phyloP scores from a whole-genome alignment of 2,329 filamentous ascomycete genomes.

The Paradendryphiella salina region DNA sequence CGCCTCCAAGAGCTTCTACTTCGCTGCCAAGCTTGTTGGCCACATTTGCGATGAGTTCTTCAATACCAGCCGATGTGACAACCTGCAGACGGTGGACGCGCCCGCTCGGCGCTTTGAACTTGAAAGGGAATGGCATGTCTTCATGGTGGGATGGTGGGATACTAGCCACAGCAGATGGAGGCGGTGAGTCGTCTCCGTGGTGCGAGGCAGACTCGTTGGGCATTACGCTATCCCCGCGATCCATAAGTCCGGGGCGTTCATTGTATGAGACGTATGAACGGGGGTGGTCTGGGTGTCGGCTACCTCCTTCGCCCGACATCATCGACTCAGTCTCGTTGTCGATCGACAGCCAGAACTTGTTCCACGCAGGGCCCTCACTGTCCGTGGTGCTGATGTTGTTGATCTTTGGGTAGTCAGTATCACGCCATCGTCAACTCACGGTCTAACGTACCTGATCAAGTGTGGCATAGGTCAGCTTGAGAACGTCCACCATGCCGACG shows the following conservation, averaged over 20 bases:
- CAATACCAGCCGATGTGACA: slow-evolving; percentile 75
- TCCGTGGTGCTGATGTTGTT: slow-evolving; percentile 91
- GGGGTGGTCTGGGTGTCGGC: slow-evolving; percentile 64
- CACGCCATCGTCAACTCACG: not conserved
- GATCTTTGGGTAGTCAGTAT: slow-evolving; percentile 53
- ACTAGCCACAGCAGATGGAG: slow-evolving; percentile 65
- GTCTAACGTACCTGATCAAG: slow-evolving; percentile 75
- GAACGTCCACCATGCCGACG: slow-evolving; percentile 98
- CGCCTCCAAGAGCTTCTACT: slow-evolving; percentile 79
- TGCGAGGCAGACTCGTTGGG: slow-evolving; percentile 96
- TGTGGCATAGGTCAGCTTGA: slow-evolving; percentile 97
- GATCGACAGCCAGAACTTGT: slow-evolving; percentile 98
- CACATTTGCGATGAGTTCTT: slow-evolving; percentile 75
- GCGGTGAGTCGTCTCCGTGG: slow-evolving; percentile 75
- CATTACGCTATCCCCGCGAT: slow-evolving; percentile 80
- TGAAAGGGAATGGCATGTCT: slow-evolving; percentile 90
- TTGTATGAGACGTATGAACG: slow-evolving; percentile 85
- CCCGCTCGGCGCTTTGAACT: slow-evolving; percentile 96
- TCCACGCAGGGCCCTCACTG: slow-evolving; percentile 95
- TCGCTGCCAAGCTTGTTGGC: slow-evolving; percentile 83
- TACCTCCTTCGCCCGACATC: slow-evolving; percentile 87
- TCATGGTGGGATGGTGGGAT: slow-evolving; percentile 59
- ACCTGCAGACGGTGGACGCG: slow-evolving; percentile 92
- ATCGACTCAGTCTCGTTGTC: slow-evolving; percentile 94
- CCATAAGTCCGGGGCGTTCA: slow-evolving; percentile 59